Base-by-base conservation (phyloP, 371 early-diverging fungal species). In the Massospora cicadina region DNA sequence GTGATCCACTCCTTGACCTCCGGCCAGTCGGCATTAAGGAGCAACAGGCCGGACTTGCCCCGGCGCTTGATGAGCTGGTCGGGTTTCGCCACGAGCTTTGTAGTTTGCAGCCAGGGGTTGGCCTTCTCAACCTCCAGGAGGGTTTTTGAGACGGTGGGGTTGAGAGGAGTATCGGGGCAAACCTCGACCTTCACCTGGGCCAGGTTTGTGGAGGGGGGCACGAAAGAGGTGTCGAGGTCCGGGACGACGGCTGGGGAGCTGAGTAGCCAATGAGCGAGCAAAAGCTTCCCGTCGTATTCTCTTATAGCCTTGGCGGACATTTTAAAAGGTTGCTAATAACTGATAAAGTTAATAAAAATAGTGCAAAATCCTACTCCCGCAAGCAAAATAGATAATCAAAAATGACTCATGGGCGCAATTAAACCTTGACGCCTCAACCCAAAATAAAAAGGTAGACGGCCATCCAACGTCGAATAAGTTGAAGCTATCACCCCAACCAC, bases 261-360 rank as follows among this genome's bases (percentile, higher is more conserved):
- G 59, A 79, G 82, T 61, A 95, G 82, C 81, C 89, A 89, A 76
- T 93, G 78, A 64, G 91, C 86, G 65, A 97, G 81, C 69, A 97
- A 76, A 60, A 84, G 84, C 82, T 97, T 97, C 69, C 98, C 98
- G 73, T 95, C 95, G 76, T 85, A 95, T 79, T 97, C 98, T 71
- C 91, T 84, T 68, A 97, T 88, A 60, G 98, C 86, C 76, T 95
- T 94, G 69, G 95, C 94, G 65, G 93, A 93, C 95, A 95, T 94
- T 12, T 31, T 58, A 27, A 13, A 7, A 5, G 29, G 23, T 5
- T 21, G 23, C 23, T 54, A 54, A 54, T 54, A 54, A 54, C n/a
- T n/a, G n/a, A n/a, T n/a, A n/a, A n/a, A n/a, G n/a, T n/a, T n/a
- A n/a, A n/a, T n/a, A n/a, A n/a, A n/a, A n/a, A n/a, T n/a, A n/a